Conservation (phyloP, 371 early-diverging fungal species). For the Encephalitozoon cuniculi region DNA sequence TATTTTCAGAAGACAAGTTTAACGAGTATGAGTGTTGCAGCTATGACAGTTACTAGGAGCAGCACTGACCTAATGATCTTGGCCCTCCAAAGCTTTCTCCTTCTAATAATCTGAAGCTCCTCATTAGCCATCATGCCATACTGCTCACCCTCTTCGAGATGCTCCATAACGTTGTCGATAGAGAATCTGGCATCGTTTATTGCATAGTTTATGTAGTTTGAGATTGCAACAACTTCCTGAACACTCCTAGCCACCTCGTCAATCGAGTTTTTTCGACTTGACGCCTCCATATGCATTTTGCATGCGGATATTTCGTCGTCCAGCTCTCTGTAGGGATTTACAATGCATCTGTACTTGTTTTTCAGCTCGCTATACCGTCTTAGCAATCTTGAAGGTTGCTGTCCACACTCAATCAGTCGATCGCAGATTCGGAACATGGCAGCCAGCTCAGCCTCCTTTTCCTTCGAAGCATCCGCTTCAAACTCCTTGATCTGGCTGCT, state of each 20-base stretch:
- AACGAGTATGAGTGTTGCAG: background rate
- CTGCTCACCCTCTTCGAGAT: background rate
- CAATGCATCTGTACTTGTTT: background rate
- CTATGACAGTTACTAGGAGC: background rate
- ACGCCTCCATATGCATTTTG: background rate
- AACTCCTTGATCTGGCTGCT: background rate
- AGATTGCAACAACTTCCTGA: background rate
- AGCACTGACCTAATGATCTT: background rate
- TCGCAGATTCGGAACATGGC: background rate
- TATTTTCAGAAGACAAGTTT: background rate
- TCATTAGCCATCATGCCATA: background rate
- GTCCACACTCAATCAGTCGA: background rate
- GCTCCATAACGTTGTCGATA: background rate
- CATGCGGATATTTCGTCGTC: slow-evolving; percentile 2
- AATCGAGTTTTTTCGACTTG: background rate
- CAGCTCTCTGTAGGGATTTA: background rate
- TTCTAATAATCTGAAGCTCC: background rate
- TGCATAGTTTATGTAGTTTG: background rate
- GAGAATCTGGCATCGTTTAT: background rate
- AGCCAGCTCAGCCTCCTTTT: background rate
- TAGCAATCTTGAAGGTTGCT: background rate
- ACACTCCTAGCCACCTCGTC: background rate
- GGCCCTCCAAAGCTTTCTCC: background rate
- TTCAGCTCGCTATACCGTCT: background rate
- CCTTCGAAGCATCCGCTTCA: background rate